Base-by-base conservation (phyloP, 2,329 filamentous ascomycete species). In the Fusarium transvaalense region DNA sequence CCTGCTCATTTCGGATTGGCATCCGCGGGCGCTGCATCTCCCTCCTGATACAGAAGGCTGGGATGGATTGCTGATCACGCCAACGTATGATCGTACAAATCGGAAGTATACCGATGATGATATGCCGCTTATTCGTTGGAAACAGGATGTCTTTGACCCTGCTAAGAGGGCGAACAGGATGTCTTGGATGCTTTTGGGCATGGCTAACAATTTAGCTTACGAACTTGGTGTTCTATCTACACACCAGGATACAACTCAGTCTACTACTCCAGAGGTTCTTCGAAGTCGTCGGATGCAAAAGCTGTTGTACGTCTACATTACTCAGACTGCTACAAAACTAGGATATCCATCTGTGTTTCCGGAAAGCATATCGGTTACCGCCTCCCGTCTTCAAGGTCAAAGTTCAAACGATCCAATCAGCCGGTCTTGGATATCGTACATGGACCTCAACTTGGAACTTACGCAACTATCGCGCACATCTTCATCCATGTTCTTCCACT, bases 181-280 rank as follows among this genome's bases (percentile, higher is more conserved):
- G 72, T 75, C 72, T 2, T 75, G 71, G 72, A 74, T 75, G 72
- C 68, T 75, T 2, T 25, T 75, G 0, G 72, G 72, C 3, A 61
- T 71, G 53, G 72, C 72, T 0, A 67, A 56, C 7, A 70, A 65
- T 13, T 54, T 71, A 2, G 68, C 50, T 3, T 70, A 74, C 14
- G 71, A 74, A 38, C 65, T 74, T 5, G 71, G 65, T 1, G 41
- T 74, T 7, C 51, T 72, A n/a, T 66, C 62, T 3, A 52, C 31
- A 19, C 35, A 52, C 9, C 29, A 27, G 10, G 34, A 55, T 10
- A 19, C 23, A 2, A 23, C 10, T 13, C 37, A 29, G 19, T 4
- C 21, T 8, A 13, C 10, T 3, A 32, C 46, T 17, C 14, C 12
- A 1, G 48, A 55, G 14, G 29, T 46, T 1, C 31, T 56, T 19